Evolutionary conservation across 2,329 filamentous ascomycete genomes (phyloP).

Genomic region (Piedraia hortae): DNA sequence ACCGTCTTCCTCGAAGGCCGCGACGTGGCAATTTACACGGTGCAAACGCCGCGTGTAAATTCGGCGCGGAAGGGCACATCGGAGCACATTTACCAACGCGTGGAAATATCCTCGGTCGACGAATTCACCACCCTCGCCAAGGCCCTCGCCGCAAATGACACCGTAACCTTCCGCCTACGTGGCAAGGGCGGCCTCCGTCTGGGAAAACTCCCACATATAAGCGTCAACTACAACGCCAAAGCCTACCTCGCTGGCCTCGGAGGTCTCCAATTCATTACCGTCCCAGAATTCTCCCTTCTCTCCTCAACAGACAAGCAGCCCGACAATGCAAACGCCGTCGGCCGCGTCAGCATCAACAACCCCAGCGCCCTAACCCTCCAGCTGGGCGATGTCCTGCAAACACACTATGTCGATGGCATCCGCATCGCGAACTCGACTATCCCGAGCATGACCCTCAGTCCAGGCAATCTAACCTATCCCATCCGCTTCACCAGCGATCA

Average conservation of each 20-base stretch:
- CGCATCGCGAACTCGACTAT: slow-evolving; percentile 29
- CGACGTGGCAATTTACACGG: slow-evolving; percentile 16
- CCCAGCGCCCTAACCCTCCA: slow-evolving; percentile 34
- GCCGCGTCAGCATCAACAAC: slow-evolving; percentile 33
- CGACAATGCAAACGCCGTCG: slow-evolving; percentile 32
- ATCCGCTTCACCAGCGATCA: slow-evolving; percentile 29
- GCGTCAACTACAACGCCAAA: slow-evolving; percentile 13
- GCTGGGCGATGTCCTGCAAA: slow-evolving; percentile 37
- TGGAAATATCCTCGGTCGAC: slow-evolving; percentile 17
- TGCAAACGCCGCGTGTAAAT: slow-evolving; percentile 20
- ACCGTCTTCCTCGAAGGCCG: slow-evolving; percentile 20
- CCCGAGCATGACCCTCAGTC: slow-evolving; percentile 28
- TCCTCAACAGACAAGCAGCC: slow-evolving; percentile 8
- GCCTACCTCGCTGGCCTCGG: slow-evolving; percentile 22
- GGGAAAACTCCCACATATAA: slow-evolving; percentile 21
- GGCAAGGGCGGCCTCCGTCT: slow-evolving; percentile 26
- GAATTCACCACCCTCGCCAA: slow-evolving; percentile 24
- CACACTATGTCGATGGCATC: slow-evolving; percentile 25
- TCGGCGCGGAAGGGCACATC: slow-evolving; percentile 15
- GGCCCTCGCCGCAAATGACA: slow-evolving; percentile 21
- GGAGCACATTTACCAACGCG: slow-evolving; percentile 18
- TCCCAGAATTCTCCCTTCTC: slow-evolving; percentile 21
- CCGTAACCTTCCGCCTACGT: slow-evolving; percentile 21
- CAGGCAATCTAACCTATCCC: slow-evolving; percentile 28
- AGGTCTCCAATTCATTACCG: slow-evolving; percentile 26